Base-by-base conservation (phyloP, 106 monocot species). In the Allium cepa region DNA sequence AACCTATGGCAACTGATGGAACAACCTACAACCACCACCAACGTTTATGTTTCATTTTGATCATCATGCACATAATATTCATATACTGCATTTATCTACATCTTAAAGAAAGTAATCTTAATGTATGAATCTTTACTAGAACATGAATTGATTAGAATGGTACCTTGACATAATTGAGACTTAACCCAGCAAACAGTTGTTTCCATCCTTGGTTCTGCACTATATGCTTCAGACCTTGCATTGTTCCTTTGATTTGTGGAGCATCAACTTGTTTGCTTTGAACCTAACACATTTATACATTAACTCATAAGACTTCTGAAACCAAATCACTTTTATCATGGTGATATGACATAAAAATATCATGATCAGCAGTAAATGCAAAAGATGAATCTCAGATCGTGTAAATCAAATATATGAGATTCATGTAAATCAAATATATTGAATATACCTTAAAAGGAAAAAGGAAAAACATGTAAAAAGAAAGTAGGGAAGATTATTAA, bases 1-100 rank as follows among this genome's bases (percentile, higher is more conserved):
- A 93, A 63, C 93, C 93, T 66, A 93, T 93, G 51, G 93, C 93
- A 47, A 89, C 93, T 15, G 93, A 93, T 11, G 93, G 93, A 71
- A 88, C 88, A 36, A 93, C 86, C 88, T 93, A 67, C 53, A 75
- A 46, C 7, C 7, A 47, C 36, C 4, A 36, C 36, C 3, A 36
- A 36, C 1, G 36, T 36, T 36, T 36, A 36, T 36, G 36, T 4
- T 36, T 36, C 5, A 3, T 3, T 36, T 36, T 36, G 36, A 36
- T 36, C 36, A 36, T 36, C 4, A 36, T 36, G 36, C 3, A 2
- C 36, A 5, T 36, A 36, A 36, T 36, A 36, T 36, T 36, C 36
- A 36, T 36, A 36, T 5, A 36, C 4, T 36, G 36, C 4, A 36
- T 36, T 36, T 36, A 36, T 36, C 36, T 1, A 36, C 36, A 36